Evolutionary conservation across 148 eudicot genomes (phyloP), one percentile per base, ranked within the genome.

Genomic region (Agrostemma githago): DNA sequence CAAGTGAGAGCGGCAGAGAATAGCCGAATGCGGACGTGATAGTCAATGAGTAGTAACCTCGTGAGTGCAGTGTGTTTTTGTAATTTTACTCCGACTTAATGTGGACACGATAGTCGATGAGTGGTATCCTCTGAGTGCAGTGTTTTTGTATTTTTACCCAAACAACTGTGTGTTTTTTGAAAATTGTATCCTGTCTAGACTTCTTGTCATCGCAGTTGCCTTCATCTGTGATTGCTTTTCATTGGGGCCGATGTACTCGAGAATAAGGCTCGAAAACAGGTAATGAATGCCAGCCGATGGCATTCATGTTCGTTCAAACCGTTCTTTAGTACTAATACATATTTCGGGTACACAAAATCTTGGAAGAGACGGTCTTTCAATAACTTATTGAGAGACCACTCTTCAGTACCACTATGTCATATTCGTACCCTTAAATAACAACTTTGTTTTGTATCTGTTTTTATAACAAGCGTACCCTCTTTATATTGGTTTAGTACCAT

Each of bases 1-100:
- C 96, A 91, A 86, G 98, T 94, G 61, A 81, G 96, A 82, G 96
- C 98, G 75, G 98, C 93, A 17, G 98, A 94, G 81, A 92, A 76
- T 72, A 89, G 93, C 85, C 87, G 98, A 82, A 89, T 82, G 87
- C 83, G 97, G 56, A 84, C 87, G 11, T 89, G 87, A 78, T 87
- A 87, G 80, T 68, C 3, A 63, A 3, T 51, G 3, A 51, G 56
- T 51, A 12, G 16, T 51, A 51, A 54, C 6, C 68, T 60, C 60
- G 58, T 0, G 12, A 12, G 9, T 3, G 15, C 59, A 46, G 26
- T 8, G 38, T 46, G 78, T 12, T 41, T 69, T 57, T 42, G 66
- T 58, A 26, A 26, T 26, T 66, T 65, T 9, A 41, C 70, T 1
- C 34, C 59, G 46, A 66, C 70, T 69, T 38, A 58, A 65, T 65